A percentile compares a stretch with the other conserved stretches of the same genome.
phyloP scores from a whole-genome alignment of 768 basidiomycete genomes.

The Obba rivulosa region DNA sequence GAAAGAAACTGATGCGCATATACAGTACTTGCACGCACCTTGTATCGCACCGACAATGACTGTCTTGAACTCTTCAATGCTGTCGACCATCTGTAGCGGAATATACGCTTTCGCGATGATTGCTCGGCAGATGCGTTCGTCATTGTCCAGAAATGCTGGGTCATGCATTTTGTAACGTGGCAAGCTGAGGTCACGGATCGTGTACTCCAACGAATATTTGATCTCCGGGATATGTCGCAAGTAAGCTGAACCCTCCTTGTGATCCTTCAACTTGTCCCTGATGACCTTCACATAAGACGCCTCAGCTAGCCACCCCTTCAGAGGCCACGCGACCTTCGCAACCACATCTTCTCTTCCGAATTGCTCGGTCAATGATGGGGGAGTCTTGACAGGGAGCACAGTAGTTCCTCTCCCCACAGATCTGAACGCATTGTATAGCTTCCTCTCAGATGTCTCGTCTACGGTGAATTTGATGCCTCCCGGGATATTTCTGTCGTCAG shows the following conservation, averaged over 20 bases:
- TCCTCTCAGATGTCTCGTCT: not conserved
- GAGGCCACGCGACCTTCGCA: constrained; percentile 4
- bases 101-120: not conserved
- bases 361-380: not conserved
- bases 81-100: not conserved
- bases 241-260: too few relatives aligned
- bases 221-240: too few relatives aligned
- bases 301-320: not conserved
- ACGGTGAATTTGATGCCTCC: not conserved
- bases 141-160: too few relatives aligned
- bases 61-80: constrained; percentile 1
- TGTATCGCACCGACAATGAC: constrained; percentile 1
- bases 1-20: too few relatives aligned
- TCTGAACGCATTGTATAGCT: not conserved
- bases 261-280: too few relatives aligned
- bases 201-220: too few relatives aligned
- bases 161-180: too few relatives aligned
- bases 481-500: not conserved
- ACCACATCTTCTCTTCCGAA: not conserved
- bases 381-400: not conserved
- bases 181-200: too few relatives aligned
- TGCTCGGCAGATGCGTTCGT: not conserved
- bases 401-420: constrained; percentile 2
- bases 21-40: constrained; percentile 2
- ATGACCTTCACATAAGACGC: not conserved